Evolutionary conservation across 1,139 yeast genomes (phyloP), one percentile per base, ranked within the genome.

Genomic region (Protomyces lactucae-debilis): DNA sequence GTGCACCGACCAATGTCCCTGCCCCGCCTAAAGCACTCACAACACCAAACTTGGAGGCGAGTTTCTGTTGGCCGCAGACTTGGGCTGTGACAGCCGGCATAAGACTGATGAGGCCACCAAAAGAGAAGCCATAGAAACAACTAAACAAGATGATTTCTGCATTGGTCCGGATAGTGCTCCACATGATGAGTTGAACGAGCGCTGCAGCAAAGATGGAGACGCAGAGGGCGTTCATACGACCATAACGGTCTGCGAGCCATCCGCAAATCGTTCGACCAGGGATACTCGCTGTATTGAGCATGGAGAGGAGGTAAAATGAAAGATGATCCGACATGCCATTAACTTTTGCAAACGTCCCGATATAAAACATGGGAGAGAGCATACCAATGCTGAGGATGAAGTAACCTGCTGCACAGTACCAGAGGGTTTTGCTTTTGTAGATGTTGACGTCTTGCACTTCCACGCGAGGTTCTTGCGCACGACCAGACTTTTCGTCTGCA

Each of bases 141-240:
- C 83, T 75, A 73, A 81, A 84, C 1, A 76, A 77, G 67, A 80
- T 80, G 43, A 82, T 71, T 0, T 78, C 80, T 0, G 72, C 74
- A n/a, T 71, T 65, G 55, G 74, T 74, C 0, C 84, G 84, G 64
- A 83, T 82, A 0, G 86, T 85, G 3, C 82, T 75, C 87, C 87
- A 83, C 23, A 83, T 70, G 2, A 74, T 75, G 43, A 78, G 67
- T 6, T 67, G 69, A 12, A 68, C 51, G n/a, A 69, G 51, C 1
- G 69, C 71, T 3, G 70, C 61, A n/a, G 64, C 43, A 16, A 66
- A 21, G 21, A 67, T 61, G 21, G 65, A 74, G 3, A 76, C 73
- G 2, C 75, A 68, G 3, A 77, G 67, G 25, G 76, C 71, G 35
- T 80, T 79, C 21, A 77, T 67, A 9, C 82, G 72, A 0, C 85